Conservation (phyloP, 371 early-diverging fungal genomes). For the Mucor velutinosus region DNA sequence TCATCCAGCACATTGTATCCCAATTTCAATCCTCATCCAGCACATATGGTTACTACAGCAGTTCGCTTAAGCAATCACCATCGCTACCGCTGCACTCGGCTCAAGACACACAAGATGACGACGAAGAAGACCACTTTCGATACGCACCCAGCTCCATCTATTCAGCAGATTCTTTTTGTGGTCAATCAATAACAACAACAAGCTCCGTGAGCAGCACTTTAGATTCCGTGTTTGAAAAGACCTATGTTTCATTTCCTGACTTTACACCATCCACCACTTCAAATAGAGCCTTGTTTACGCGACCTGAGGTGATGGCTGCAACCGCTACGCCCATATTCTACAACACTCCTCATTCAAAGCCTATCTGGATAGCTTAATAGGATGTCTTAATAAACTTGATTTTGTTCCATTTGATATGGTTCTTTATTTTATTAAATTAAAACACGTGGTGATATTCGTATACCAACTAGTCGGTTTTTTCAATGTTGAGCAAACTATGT, state of each 20-base stretch:
- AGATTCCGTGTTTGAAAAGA: constrained; percentile 24
- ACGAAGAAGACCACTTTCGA: neutral
- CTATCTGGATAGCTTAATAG: constrained; percentile 7
- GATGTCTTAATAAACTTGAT: neutral
- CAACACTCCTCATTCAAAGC: constrained; percentile 8
- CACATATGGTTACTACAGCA: neutral
- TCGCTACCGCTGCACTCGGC: neutral
- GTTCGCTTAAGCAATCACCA: neutral
- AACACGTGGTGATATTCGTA: neutral
- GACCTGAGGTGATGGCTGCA: constrained; percentile 5
- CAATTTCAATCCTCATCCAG: neutral
- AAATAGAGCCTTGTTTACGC: constrained; percentile 9
- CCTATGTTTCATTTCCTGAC: constrained; percentile 30
- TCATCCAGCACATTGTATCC: neutral
- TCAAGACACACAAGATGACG: neutral
- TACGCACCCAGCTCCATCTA: constrained; percentile 11
- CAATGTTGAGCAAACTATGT: constrained; percentile 7
- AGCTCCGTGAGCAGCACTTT: neutral
- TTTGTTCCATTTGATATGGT: neutral
- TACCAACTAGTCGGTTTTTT: neutral
- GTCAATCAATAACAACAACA: neutral
- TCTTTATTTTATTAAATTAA: neutral
- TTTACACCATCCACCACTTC: constrained; percentile 3
- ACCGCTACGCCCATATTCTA: constrained; percentile 12
- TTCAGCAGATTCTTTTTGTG: constrained; percentile 4